phyloP scores from a whole-genome alignment of 2,329 filamentous ascomycete species.

The Zymoseptoria pseudotritici region DNA sequence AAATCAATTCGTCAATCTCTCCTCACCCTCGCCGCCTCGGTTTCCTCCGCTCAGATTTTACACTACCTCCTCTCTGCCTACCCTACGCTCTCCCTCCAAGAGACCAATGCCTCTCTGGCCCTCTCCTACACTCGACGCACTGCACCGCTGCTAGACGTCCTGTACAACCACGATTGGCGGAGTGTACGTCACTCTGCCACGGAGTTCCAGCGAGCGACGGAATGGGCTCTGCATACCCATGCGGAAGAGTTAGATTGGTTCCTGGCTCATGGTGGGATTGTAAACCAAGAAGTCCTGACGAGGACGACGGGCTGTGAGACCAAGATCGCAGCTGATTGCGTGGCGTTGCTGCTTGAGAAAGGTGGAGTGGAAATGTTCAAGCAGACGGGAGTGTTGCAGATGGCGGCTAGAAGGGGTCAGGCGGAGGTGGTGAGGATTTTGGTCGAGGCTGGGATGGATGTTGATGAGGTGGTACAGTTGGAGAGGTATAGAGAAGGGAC shows the following conservation, averaged over 20 bases:
- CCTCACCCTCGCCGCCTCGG: conserved; percentile 2
- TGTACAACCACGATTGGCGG: conserved; percentile 11
- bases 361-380: conserved; percentile 7
- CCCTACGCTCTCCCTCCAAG: conserved; percentile 7
- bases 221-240: conserved; percentile 11
- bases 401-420: conserved; percentile 9
- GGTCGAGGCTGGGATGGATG: conserved; percentile 8
- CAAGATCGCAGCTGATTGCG: conserved; percentile 7
- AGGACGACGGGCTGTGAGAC: conserved; percentile 4
- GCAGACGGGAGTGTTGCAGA: conserved; percentile 10
- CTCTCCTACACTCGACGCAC: conserved; percentile 8
- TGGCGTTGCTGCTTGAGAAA: conserved; percentile 5
- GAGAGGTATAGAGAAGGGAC: background rate
- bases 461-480: conserved; percentile 6
- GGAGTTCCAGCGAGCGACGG: conserved; percentile 8
- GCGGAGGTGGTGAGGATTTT: conserved; percentile 8
- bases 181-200: conserved; percentile 7
- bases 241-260: conserved; percentile 13
- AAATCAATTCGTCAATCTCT: background rate
- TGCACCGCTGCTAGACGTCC: conserved; percentile 8
- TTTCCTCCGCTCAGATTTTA: conserved; percentile 9
- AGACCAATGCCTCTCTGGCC: conserved; percentile 11
- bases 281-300: conserved; percentile 6
- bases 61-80: conserved; percentile 10
- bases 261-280: conserved; percentile 7